A percentile compares a stretch with the other conserved stretches of the same genome.
Conservation (phyloP, 2,329 filamentous ascomycete genomes). For the Diaporthe aspalathi region DNA sequence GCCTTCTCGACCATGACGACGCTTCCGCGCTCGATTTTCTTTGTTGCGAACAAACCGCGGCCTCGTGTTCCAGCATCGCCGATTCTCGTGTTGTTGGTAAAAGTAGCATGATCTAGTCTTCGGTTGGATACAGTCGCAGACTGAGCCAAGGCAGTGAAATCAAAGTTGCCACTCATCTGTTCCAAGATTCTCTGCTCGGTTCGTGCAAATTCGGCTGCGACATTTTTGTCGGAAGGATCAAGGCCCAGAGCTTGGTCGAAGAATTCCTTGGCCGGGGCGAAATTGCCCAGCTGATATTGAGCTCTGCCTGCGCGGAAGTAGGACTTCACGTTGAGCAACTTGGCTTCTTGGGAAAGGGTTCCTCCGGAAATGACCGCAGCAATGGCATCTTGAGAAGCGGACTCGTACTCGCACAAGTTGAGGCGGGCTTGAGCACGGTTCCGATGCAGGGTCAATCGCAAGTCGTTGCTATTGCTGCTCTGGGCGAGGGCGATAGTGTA, state of each 20-base stretch:
- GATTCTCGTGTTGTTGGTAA: slow-evolving; percentile 48
- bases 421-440: not conserved
- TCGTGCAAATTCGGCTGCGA: slow-evolving; percentile 44
- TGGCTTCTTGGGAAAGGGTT: not conserved
- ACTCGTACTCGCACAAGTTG: not conserved
- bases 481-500: not conserved
- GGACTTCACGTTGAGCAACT: slow-evolving; percentile 33
- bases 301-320: slow-evolving; percentile 50
- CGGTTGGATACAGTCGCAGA: slow-evolving; percentile 39
- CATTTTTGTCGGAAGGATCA: slow-evolving; percentile 39
- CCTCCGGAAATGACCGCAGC: not conserved
- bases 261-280: slow-evolving; percentile 42
- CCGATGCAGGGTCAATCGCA: not conserved
- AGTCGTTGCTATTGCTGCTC: not conserved
- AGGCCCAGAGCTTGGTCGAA: slow-evolving; percentile 44
- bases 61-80: slow-evolving; percentile 49
- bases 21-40: slow-evolving; percentile 51
- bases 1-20: slow-evolving; percentile 57
- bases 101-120: slow-evolving; percentile 50
- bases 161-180: slow-evolving; percentile 45
- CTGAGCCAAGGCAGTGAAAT: slow-evolving; percentile 46
- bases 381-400: not conserved
- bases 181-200: slow-evolving; percentile 42
- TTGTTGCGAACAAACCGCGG: slow-evolving; percentile 55
- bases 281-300: slow-evolving; percentile 50